These are phyloP conservation scores for Gonapodya prolifera DNA, from an alignment of 192 early-diverging fungal genomes.

Conservation along the genomic window DNA sequence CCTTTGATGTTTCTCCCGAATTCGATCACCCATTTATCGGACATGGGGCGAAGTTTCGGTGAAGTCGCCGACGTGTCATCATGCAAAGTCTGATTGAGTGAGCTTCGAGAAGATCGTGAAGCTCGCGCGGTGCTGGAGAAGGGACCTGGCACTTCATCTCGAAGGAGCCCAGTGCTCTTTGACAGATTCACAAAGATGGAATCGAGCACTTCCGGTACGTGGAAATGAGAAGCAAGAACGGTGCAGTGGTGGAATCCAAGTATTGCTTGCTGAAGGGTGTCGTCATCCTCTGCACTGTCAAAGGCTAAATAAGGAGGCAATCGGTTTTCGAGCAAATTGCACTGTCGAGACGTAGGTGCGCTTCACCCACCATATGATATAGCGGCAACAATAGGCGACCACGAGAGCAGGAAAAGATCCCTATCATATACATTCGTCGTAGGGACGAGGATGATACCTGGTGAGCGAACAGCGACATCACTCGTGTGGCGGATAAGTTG, in stretches of 20 bases:
- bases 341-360: conserved; percentile 14
- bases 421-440: conserved; percentile 54
- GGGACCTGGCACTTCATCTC: neutral
- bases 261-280: conserved; percentile 66
- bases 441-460: conserved; percentile 36
- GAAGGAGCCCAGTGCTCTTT: conserved; percentile 56
- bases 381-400: conserved; percentile 62
- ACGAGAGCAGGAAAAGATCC: conserved; percentile 63
- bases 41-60: too few relatives aligned
- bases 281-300: conserved; percentile 63
- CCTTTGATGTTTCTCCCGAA: conserved; percentile 81
- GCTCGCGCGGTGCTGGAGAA: neutral
- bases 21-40: conserved; percentile 53
- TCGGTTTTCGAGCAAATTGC: conserved; percentile 15
- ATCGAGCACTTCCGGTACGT: conserved; percentile 66
- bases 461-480: conserved; percentile 13
- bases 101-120: too few relatives aligned
- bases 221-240: conserved; percentile 54
- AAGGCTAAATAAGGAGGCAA: conserved; percentile 41
- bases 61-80: too few relatives aligned
- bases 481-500: too few relatives aligned
- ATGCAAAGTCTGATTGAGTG: too few relatives aligned
- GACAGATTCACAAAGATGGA: conserved; percentile 59
- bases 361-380: conserved; percentile 57
- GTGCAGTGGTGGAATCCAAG: conserved; percentile 66